Evolutionary conservation across 768 basidiomycete genomes (phyloP).

Genomic region (Roridomyces roridus): DNA sequence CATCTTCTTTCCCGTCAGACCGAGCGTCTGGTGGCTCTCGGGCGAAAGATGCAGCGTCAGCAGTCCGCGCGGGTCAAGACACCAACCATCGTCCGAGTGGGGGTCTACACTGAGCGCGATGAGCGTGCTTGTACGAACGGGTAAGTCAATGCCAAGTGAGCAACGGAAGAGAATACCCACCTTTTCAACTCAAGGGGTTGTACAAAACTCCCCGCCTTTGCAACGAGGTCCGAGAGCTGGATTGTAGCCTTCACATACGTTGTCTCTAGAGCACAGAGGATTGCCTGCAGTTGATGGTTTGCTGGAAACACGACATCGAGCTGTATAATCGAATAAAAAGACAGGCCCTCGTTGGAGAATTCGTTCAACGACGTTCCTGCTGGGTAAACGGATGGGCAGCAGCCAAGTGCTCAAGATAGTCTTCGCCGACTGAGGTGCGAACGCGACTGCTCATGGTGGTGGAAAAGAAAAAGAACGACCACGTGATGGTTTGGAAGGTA

Average conservation of each 20-base stretch:
- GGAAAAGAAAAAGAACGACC: no score
- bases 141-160: background rate
- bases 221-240: constrained; percentile 49
- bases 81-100: constrained; percentile 66
- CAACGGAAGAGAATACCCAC: constrained; percentile 25
- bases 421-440: background rate
- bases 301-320: constrained; percentile 69
- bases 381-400: constrained; percentile 47
- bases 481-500: no score
- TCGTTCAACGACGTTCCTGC: constrained; percentile 41
- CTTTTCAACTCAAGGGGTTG: constrained; percentile 30
- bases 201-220: constrained; percentile 40
- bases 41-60: constrained; percentile 63
- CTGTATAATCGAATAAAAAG: constrained; percentile 42
- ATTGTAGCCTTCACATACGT: constrained; percentile 51
- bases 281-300: constrained; percentile 40
- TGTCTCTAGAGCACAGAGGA: constrained; percentile 48
- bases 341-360: background rate
- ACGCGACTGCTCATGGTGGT: constrained; percentile 2
- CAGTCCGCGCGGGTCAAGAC: constrained; percentile 66
- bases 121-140: constrained; percentile 36
- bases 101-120: constrained; percentile 41
- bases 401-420: constrained; percentile 31
- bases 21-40: constrained; percentile 64
- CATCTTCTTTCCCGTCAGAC: constrained; percentile 60